Evolutionary conservation across 352 stramenopile genomes (phyloP).

Genomic region (Hyaloperonospora arabidopsidis): DNA sequence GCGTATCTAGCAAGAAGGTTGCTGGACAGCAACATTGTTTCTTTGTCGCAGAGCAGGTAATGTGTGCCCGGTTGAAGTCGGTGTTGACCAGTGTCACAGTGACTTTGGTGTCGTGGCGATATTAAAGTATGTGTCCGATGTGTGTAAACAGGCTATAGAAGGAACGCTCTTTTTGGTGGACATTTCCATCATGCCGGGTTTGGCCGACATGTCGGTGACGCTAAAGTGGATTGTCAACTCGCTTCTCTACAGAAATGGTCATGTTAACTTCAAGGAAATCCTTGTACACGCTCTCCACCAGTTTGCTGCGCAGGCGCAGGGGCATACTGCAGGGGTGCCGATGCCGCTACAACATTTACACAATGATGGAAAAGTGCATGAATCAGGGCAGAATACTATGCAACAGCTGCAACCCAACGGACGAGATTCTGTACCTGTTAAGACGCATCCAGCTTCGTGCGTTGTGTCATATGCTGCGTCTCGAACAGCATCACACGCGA

Average conservation of each 20-base stretch:
- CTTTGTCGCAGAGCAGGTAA: conserved; percentile 77
- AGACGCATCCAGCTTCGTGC: conserved; percentile 12
- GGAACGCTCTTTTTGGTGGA: conserved; percentile 79
- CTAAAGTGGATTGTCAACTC: conserved; percentile 87
- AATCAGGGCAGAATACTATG: conserved; percentile 11
- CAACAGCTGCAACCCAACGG: conserved; percentile 18
- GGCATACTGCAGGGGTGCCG: conserved; percentile 6
- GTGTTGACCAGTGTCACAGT: background rate
- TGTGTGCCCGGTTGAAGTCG: background rate
- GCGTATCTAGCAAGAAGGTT: conserved; percentile 64
- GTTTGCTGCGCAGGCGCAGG: conserved; percentile 42
- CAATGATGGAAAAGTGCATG: conserved; percentile 10
- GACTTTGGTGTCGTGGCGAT: background rate
- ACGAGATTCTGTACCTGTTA: conserved; percentile 22
- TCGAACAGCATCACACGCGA: conserved; percentile 24
- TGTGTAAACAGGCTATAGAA: conserved; percentile 43
- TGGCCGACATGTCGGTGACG: conserved; percentile 73
- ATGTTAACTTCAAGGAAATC: conserved; percentile 75
- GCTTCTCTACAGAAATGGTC: conserved; percentile 77
- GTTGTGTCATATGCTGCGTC: conserved; percentile 12
- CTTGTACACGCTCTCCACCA: conserved; percentile 63
- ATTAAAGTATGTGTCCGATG: conserved; percentile 3
- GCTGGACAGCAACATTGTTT: conserved; percentile 70
- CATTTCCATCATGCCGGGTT: conserved; percentile 66
- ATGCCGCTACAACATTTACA: conserved; percentile 15